A percentile compares a stretch with the other conserved stretches of the same genome.
Evolutionary conservation across 106 monocot genomes (phyloP).

Genomic region (Phalaenopsis equestris): DNA sequence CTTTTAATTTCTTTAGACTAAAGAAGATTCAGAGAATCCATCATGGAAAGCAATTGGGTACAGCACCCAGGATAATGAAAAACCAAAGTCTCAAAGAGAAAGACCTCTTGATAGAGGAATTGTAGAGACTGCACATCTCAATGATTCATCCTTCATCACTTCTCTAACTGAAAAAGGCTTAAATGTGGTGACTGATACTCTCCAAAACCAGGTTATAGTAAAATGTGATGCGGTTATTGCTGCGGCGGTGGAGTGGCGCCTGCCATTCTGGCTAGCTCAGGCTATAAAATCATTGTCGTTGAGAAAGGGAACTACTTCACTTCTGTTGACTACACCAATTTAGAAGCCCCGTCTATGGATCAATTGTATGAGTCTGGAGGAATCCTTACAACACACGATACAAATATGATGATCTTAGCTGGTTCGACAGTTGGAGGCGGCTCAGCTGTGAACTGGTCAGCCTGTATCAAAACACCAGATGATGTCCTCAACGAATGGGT

Average conservation of each 20-base stretch:
- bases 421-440: slow-evolving; percentile 74
- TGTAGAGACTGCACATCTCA: slow-evolving; percentile 37
- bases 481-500: slow-evolving; percentile 63
- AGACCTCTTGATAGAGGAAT: slow-evolving; percentile 77
- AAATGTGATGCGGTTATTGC: slow-evolving; percentile 67
- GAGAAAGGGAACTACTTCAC: slow-evolving; percentile 93
- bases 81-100: slow-evolving; percentile 8
- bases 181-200: slow-evolving; percentile 16
- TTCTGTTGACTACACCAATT: slow-evolving; percentile 53
- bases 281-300: slow-evolving; percentile 64
- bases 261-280: slow-evolving; percentile 53
- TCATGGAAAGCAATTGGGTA: slow-evolving; percentile 57
- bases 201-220: slow-evolving; percentile 17
- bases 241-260: slow-evolving; percentile 90
- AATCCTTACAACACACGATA: slow-evolving; percentile 24
- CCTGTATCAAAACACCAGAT: slow-evolving; percentile 48
- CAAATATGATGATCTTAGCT: slow-evolving; percentile 38
- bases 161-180: slow-evolving; percentile 51
- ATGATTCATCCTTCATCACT: slow-evolving; percentile 39
- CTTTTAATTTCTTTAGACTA: slow-evolving; percentile 11
- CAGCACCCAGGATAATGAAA: slow-evolving; percentile 10
- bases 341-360: slow-evolving; percentile 43
- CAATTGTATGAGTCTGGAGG: slow-evolving; percentile 60
- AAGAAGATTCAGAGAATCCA: slow-evolving; percentile 40
- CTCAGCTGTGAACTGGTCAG: slow-evolving; percentile 73